Evolutionary conservation across 495 filamentous ascomycete species (phyloP), one percentile per base, ranked within the genome.

Genomic region (Aspergillus ostianus): DNA sequence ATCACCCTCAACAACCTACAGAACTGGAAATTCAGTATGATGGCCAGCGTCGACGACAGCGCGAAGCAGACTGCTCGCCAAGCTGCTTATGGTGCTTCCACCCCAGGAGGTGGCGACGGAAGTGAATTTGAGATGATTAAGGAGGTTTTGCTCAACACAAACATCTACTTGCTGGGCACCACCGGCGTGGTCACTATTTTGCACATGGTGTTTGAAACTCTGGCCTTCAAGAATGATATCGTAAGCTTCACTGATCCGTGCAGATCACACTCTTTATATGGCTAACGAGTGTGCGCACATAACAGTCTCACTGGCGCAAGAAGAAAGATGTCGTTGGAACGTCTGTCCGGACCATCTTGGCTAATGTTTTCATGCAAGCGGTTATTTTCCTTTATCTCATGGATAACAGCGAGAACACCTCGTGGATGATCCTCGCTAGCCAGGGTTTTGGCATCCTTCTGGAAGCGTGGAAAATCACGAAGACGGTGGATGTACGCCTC

Each of bases 261-360:
- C 10, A 10, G 3, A 36, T 17, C 41, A 17, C 53, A 29, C 13
- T 30, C 17, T n/a, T 3, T 7, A 49, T 27, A n/a, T 61, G 56
- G 46, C 68, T 72, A 63, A 73, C 48, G 30, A 20, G 47, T 36
- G 47, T 47, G 29, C 59, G 19, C 48, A 21, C 46, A 20, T 41
- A 30, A 64, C 47, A 81, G 79, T 83, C 91, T 26, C 94, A 98
- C 75, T 98, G 93, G 84, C 90, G 91, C 66, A 97, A 98, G 77
- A 98, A 98, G 90, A 98, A 98, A 78, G 95, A 98, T 78, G 90
- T 93, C 53, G 91, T 98, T 36, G 94, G 94, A 56, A 91, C 96
- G 27, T 96, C 92, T 8, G 89, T 98, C 47, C 90, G 94, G 41
- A 95, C 95, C 9, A 98, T 98, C 67, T 80, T 98, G 46, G 93